These are phyloP conservation scores for Boeremia lycopersici DNA, from an alignment of 2,329 filamentous ascomycete genomes.

Conservation along the genomic window DNA sequence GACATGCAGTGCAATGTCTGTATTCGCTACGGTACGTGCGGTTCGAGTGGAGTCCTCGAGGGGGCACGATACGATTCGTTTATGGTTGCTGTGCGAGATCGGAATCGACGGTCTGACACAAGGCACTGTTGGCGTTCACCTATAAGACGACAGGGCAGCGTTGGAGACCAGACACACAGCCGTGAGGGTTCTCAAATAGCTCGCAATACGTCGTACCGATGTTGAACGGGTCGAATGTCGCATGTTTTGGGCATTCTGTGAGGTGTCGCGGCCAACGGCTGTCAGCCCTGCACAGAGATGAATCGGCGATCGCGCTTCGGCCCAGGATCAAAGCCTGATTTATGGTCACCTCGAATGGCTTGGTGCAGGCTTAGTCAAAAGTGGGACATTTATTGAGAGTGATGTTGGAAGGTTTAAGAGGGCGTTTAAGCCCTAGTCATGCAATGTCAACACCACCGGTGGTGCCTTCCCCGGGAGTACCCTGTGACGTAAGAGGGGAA, in stretches of 20 bases:
- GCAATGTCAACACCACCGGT: constrained; percentile 4
- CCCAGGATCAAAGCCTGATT: constrained; percentile 20
- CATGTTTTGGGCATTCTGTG: background rate
- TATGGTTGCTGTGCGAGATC: constrained; percentile 3
- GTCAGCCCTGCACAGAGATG: constrained; percentile 5
- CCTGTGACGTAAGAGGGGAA: constrained; percentile 5
- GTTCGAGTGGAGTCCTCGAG: constrained; percentile 3
- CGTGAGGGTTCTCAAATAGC: background rate
- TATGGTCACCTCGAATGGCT: constrained; percentile 3
- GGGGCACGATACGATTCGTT: constrained; percentile 2
- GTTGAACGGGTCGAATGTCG: background rate
- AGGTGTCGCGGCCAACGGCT: background rate
- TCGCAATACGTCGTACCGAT: background rate
- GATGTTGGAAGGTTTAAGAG: constrained; percentile 3
- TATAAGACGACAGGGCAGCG: background rate
- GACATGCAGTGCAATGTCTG: background rate
- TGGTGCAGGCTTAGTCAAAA: constrained; percentile 16
- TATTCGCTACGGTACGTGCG: constrained; percentile 1
- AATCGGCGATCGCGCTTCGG: constrained; percentile 22
- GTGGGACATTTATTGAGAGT: constrained; percentile 6
- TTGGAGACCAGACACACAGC: background rate
- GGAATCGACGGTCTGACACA: constrained; percentile 16
- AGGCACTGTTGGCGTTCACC: constrained; percentile 1
- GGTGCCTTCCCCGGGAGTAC: constrained; percentile 11
- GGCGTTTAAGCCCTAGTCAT: constrained; percentile 1